These are phyloP conservation scores for Sarocladiaceae sp. DNA, from an alignment of 2,329 filamentous ascomycete genomes.

Conservation along the genomic window DNA sequence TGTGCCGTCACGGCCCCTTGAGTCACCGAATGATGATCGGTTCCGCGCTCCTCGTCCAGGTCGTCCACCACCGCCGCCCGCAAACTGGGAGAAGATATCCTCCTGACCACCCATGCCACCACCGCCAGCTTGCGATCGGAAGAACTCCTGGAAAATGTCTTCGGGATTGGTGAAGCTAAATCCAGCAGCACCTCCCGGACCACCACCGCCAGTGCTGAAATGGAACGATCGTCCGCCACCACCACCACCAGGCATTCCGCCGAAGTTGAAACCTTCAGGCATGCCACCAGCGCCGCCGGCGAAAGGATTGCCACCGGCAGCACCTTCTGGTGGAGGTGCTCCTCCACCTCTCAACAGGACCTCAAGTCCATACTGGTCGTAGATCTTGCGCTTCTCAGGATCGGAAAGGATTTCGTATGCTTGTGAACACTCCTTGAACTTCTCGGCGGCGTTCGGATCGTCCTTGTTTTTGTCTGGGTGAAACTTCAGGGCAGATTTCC, in stretches of 20 bases:
- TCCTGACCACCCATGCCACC: conserved; percentile 35
- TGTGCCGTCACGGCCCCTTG: conserved; percentile 33
- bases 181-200: conserved; percentile 51
- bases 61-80: conserved; percentile 26
- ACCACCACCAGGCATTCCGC: conserved; percentile 39
- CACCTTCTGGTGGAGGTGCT: conserved; percentile 58
- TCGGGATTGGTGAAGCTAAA: conserved; percentile 83
- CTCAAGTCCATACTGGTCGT: conserved; percentile 92
- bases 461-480: conserved; percentile 99
- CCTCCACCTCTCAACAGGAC: conserved; percentile 80
- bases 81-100: conserved; percentile 48
- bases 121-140: conserved; percentile 49
- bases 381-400: conserved; percentile 91
- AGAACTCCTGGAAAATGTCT: conserved; percentile 80
- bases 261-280: conserved; percentile 42
- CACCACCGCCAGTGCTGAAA: conserved; percentile 54
- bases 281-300: conserved; percentile 53
- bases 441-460: conserved; percentile 78
- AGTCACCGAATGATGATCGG: conserved; percentile 4
- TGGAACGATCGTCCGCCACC: conserved; percentile 56
- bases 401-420: conserved; percentile 98
- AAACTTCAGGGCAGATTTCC: conserved; percentile 84
- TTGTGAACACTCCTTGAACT: conserved; percentile 97
- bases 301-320: conserved; percentile 54
- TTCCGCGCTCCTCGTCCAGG: neutral